Evolutionary conservation across 306 rosid species (phyloP).

Genomic region (Neltuma alba): DNA sequence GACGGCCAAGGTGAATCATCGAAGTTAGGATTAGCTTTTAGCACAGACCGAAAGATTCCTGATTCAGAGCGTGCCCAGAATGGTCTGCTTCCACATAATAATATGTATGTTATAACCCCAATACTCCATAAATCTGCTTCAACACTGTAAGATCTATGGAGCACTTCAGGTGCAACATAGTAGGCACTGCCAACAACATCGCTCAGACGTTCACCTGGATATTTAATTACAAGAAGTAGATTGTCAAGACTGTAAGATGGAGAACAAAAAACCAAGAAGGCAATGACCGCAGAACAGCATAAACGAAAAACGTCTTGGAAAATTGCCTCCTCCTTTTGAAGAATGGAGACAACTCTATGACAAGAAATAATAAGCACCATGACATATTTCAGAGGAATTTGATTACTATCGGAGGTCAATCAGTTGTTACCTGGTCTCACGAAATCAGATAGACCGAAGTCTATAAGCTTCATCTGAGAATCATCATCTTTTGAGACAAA

Average conservation of each 20-base stretch:
- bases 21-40: constrained; percentile 89
- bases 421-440: constrained; percentile 74
- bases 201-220: constrained; percentile 76
- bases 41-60: constrained; percentile 93
- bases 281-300: no score
- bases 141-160: constrained; percentile 89
- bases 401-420: constrained; percentile 18
- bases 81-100: constrained; percentile 93
- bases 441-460: constrained; percentile 97
- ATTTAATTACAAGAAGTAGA: background rate
- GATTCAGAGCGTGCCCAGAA: constrained; percentile 98
- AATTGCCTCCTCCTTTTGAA: background rate
- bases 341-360: no score
- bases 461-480: constrained; percentile 80
- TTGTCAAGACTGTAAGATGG: background rate
- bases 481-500: constrained; percentile 75
- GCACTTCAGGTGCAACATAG: constrained; percentile 98
- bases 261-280: no score
- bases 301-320: no score
- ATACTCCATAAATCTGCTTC: constrained; percentile 99
- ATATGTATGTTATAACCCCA: constrained; percentile 86
- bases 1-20: constrained; percentile 94
- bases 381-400: no score
- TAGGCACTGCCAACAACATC: constrained; percentile 99
- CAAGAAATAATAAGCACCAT: no score